Evolutionary conservation across 2,329 filamentous ascomycete species (phyloP), one percentile per base, ranked within the genome.

Genomic region (Onygena corvina): DNA sequence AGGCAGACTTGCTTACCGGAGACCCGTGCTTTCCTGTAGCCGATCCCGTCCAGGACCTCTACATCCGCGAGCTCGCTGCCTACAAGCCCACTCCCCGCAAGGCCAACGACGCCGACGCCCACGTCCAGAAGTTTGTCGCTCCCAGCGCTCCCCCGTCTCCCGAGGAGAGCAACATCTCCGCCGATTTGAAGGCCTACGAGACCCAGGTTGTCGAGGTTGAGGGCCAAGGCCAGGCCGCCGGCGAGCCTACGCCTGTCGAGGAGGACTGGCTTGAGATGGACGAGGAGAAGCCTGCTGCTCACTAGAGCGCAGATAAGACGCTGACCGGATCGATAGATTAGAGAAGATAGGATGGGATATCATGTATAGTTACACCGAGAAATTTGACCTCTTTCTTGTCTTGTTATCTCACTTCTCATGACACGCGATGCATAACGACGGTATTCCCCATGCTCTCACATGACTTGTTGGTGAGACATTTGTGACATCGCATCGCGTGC

Each of bases 31-130:
- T 42, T 51, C n/a, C 48, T 57, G 31, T 66, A 96, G 92, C 86
- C 80, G 92, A 98, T 71, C 81, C 94, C 64, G 86, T 98, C 62
- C 92, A 96, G 74, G 90, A 96, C 68, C 80, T 98, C 66, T 98
- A 98, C 78, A 81, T 98, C 61, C 84, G 83, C 70, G 89, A 96
- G 73, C 81, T 98, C 67, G 92, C 90, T 75, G 80, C 81, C 71
- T 96, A 94, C 84, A 96, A 96, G 80, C 75, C 82, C 56, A 75
- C 85, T 50, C 75, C 80, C 59, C 67, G 90, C 73, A 94, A 95
- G 77, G 77, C 87, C 56, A 79, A 80, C 62, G 92, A 96, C 65
- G 76, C 89, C 65, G 83, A 90, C 60, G 89, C 86, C 66, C 84
- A 94, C 61, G 92, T 96, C 61, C 85, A 92, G 69, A 86, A 81